phyloP scores from a whole-genome alignment of 495 filamentous ascomycete species.

The Talaromyces nanjingensis region DNA sequence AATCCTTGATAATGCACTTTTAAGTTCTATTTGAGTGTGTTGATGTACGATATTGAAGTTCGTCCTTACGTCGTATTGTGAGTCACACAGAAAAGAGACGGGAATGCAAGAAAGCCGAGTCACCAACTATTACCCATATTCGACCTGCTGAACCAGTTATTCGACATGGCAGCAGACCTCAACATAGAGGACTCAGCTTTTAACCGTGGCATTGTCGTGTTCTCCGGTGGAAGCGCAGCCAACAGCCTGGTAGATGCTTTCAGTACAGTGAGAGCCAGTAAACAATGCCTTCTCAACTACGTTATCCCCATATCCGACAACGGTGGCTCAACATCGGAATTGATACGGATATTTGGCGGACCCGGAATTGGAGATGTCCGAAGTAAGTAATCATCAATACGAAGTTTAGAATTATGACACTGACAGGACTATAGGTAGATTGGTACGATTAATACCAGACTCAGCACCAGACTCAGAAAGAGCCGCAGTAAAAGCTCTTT shows the following conservation, averaged over 20 bases:
- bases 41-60: background rate
- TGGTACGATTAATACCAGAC: slow-evolving; percentile 86
- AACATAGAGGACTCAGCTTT: background rate
- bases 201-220: slow-evolving; percentile 60
- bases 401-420: background rate
- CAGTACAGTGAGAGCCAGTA: slow-evolving; percentile 61
- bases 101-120: background rate
- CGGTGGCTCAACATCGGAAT: slow-evolving; percentile 83
- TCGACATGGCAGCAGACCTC: background rate
- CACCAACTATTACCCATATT: background rate
- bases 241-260: slow-evolving; percentile 94
- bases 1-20: background rate
- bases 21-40: background rate
- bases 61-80: background rate
- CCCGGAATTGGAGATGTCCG: slow-evolving; percentile 89
- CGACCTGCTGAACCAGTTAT: background rate
- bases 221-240: slow-evolving; percentile 85
- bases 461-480: slow-evolving; percentile 52
- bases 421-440: slow-evolving; percentile 49
- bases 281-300: slow-evolving; percentile 64
- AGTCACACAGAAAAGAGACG: background rate
- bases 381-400: slow-evolving; percentile 47
- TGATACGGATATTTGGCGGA: slow-evolving; percentile 88
- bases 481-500: slow-evolving; percentile 66
- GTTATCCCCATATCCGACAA: slow-evolving; percentile 95